Percentiles rank a stretch among this genome's conserved stretches.
Conservation (phyloP, 2,329 filamentous ascomycete genomes). For the Penicillium concentricum region DNA sequence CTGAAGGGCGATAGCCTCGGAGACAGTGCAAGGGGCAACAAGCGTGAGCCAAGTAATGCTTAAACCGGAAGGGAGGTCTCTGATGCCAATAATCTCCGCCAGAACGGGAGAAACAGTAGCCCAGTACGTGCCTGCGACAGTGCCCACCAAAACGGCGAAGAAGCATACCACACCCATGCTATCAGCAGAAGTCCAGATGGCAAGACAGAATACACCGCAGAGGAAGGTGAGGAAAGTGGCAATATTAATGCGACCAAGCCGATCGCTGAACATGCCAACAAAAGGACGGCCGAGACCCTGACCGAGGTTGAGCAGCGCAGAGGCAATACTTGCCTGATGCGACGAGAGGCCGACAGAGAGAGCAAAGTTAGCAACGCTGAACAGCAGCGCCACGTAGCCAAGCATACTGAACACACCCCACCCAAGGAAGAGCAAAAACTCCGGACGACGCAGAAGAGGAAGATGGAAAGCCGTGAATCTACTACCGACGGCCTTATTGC, state of each 20-base stretch:
- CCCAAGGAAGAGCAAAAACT: slow-evolving; percentile 58
- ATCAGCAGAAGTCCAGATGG: slow-evolving; percentile 61
- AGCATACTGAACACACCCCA: slow-evolving; percentile 64
- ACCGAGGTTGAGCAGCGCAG: slow-evolving; percentile 63
- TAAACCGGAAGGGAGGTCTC: slow-evolving; percentile 56
- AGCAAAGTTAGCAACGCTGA: slow-evolving; percentile 63
- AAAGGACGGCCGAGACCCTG: slow-evolving; percentile 58
- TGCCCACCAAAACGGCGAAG: slow-evolving; percentile 59
- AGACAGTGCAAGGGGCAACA: slow-evolving; percentile 51
- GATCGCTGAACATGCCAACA: slow-evolving; percentile 63
- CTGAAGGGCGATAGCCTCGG: slow-evolving; percentile 59
- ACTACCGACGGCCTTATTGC: slow-evolving; percentile 57
- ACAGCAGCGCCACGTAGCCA: slow-evolving; percentile 64
- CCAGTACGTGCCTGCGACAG: slow-evolving; percentile 62
- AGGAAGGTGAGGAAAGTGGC: slow-evolving; percentile 56
- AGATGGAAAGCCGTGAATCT: slow-evolving; percentile 55
- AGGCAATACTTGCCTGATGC: slow-evolving; percentile 61
- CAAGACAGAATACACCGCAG: slow-evolving; percentile 58
- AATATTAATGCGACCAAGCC: slow-evolving; percentile 62
- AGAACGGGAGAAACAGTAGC: slow-evolving; percentile 58
- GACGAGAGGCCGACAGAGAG: slow-evolving; percentile 57
- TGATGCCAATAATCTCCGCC: slow-evolving; percentile 61
- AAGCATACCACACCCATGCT: slow-evolving; percentile 59
- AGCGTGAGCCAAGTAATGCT: slow-evolving; percentile 61
- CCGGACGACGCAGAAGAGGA: slow-evolving; percentile 51